Base-by-base conservation (phyloP, 768 basidiomycete species). In the Leccinum boreale region DNA sequence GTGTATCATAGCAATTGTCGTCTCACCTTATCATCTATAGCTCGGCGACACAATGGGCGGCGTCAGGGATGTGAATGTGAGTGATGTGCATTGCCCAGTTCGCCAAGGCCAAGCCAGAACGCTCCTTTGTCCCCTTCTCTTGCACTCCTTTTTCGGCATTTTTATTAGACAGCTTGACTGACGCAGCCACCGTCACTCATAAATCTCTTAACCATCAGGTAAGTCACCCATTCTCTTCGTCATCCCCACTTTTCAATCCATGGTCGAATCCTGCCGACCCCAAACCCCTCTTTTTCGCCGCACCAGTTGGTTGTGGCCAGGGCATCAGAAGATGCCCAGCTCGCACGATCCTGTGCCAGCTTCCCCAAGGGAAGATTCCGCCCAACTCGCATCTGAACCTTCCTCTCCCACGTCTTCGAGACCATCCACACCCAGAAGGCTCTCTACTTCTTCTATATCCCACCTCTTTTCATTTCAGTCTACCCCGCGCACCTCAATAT, bases 141-240 rank as follows among this genome's bases (percentile, higher is more conserved):
- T 36, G 19, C 33, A 15, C 33, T 35, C 33, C n/a, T n/a, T 57
- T 62, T 52, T 63, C 62, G 51, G 67, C 61, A 31, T 60, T 73
- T 72, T 62, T 45, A 74, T 62, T 45, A 74, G 71, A 58, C 48
- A 53, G 51, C 49, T 65, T 63, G 59, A 64, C 64, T 58, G 67
- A 72, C 65, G 57, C 67, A 66, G 70, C 70, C 72, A 72, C 70
- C 21, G 8, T n/a, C 50, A 36, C 24, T n/a, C 56, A 56, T 53
- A 65, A 61, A 58, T 67, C 59, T 62, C 64, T 65, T 60, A 59
- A 58, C 23, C 46, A 58, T 63, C 72, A 72, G 72, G 71, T 72
- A 69, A 73, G 68, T 64, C 4, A 55, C 50, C 52, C 59, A 56
- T 65, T 63, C 56, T 60, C 52, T 59, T 44, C 24, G 29, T 62